These are phyloP conservation scores for Sporothrix variecibatus DNA, from an alignment of 2,329 filamentous ascomycete species.

Conservation along the genomic window DNA sequence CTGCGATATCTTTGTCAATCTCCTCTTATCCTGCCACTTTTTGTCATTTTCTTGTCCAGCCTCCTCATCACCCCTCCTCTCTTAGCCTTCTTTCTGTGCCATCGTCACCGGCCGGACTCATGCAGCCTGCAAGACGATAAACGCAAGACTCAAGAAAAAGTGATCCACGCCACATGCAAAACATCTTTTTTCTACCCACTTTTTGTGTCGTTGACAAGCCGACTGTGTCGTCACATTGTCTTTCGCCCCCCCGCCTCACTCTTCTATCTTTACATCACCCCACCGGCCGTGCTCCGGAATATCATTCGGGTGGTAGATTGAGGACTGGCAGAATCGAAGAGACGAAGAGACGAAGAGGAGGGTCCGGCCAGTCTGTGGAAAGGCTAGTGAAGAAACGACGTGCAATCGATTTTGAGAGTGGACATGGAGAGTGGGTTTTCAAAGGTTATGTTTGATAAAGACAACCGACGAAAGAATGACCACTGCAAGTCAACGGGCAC, in stretches of 20 bases:
- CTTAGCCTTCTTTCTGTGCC: neutral
- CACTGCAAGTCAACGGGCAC: neutral
- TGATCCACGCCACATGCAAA: constrained; percentile 2
- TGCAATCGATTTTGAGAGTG: neutral
- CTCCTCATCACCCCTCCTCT: neutral
- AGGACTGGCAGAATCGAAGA: neutral
- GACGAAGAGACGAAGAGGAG: neutral
- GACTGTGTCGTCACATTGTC: neutral
- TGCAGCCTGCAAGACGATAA: constrained; percentile 15
- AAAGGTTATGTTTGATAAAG: neutral
- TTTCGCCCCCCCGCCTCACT: neutral
- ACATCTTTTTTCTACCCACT: neutral
- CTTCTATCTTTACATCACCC: neutral
- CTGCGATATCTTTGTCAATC: neutral
- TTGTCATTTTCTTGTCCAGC: neutral
- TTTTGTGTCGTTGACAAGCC: neutral
- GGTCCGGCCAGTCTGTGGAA: neutral
- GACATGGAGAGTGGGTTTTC: neutral
- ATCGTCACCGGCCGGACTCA: neutral
- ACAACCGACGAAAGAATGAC: neutral
- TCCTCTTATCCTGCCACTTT: neutral
- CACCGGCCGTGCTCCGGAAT: constrained; percentile 10
- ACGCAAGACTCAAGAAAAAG: neutral
- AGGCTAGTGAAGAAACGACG: neutral
- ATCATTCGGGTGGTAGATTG: neutral